These are phyloP conservation scores for Pseudocercospora cruenta DNA, from an alignment of 2,329 filamentous ascomycete species.

Conservation along the genomic window DNA sequence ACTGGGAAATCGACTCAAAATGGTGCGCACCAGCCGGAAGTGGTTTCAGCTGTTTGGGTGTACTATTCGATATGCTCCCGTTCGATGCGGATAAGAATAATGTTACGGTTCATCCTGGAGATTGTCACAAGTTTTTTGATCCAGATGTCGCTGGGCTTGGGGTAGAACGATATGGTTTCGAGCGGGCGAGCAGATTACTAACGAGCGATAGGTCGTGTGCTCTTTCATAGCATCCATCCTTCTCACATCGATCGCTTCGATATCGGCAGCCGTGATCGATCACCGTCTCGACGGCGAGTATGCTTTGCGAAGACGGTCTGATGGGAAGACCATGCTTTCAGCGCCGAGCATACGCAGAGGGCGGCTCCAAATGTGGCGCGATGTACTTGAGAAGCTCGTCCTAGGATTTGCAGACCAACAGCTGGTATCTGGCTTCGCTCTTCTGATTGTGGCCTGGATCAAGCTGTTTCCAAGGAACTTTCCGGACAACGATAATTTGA, in stretches of 20 bases:
- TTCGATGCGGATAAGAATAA: background rate
- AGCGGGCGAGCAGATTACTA: background rate
- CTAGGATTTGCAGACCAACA: conserved; percentile 15
- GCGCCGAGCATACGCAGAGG: background rate
- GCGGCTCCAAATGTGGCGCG: conserved; percentile 7
- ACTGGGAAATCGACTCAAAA: too few relatives aligned
- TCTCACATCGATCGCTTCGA: background rate
- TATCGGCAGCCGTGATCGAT: conserved; percentile 6
- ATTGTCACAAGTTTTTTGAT: background rate
- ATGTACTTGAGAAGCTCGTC: conserved; percentile 7
- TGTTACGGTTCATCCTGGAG: background rate
- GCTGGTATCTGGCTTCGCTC: conserved; percentile 13
- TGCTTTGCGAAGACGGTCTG: background rate
- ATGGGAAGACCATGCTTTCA: background rate
- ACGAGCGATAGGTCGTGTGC: conserved; percentile 2
- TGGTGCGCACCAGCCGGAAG: too few relatives aligned
- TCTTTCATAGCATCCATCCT: conserved; percentile 8
- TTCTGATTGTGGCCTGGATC: conserved; percentile 7
- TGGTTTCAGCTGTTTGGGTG: background rate
- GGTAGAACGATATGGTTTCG: background rate
- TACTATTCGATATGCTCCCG: background rate
- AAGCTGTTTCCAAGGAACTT: background rate
- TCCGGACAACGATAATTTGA: background rate
- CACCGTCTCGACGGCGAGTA: background rate
- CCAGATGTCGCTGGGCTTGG: background rate